These are phyloP conservation scores for Spatholobus suberectus DNA, from an alignment of 306 rosid species.

Conservation along the genomic window DNA sequence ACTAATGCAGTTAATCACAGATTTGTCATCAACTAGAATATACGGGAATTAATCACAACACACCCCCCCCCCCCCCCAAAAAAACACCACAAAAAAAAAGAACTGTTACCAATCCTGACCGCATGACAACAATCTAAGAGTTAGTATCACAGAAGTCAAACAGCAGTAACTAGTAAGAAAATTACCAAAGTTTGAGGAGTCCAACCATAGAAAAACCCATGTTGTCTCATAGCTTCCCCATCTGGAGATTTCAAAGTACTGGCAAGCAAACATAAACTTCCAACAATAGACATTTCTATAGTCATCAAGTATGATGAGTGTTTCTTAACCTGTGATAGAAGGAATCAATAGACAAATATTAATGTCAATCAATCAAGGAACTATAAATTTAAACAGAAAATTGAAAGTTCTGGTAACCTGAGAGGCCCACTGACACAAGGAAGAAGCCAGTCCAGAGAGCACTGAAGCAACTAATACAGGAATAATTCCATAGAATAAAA, in stretches of 20 bases:
- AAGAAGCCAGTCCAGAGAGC: slow-evolving; percentile 95
- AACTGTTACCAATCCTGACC: not conserved
- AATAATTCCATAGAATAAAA: slow-evolving; percentile 81
- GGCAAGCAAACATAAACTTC: slow-evolving; percentile 76
- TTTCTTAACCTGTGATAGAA: slow-evolving; percentile 80
- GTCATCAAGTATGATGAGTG: slow-evolving; percentile 98
- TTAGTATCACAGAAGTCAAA: no score
- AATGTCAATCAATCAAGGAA: slow-evolving; percentile 9
- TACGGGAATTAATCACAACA: not conserved
- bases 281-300: slow-evolving; percentile 93
- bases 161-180: no score
- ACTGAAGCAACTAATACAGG: slow-evolving; percentile 92
- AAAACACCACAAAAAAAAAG: not conserved
- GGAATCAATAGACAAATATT: slow-evolving; percentile 26
- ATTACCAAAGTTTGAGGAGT: slow-evolving; percentile 83
- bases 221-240: slow-evolving; percentile 78
- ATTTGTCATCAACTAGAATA: not conserved
- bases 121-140: no score
- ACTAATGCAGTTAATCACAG: not conserved
- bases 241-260: slow-evolving; percentile 92
- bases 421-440: slow-evolving; percentile 99
- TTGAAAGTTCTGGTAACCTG: slow-evolving; percentile 67
- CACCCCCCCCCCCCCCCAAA: not conserved
- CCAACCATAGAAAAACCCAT: slow-evolving; percentile 90
- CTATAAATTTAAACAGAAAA: slow-evolving; percentile 26